Percentiles rank a stretch among this genome's conserved stretches.
Conservation (phyloP, 2,329 filamentous ascomycete species). For the Xylariaceae sp. region DNA sequence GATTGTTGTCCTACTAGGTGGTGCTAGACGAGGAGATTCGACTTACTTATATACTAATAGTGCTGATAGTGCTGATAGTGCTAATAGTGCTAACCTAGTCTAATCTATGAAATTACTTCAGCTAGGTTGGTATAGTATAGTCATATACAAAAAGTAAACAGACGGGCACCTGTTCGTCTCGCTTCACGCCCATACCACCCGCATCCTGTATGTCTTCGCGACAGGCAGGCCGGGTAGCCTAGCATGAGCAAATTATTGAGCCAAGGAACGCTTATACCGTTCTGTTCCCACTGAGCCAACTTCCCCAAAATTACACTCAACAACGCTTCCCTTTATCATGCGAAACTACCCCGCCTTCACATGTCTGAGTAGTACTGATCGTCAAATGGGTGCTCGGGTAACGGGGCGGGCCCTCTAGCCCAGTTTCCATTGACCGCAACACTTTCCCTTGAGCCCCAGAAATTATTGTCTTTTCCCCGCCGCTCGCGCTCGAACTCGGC, state of each 20-base stretch:
- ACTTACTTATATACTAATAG: background rate
- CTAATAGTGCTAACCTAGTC: background rate
- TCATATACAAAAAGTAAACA: constrained; percentile 15
- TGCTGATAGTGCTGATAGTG: too few relatives aligned
- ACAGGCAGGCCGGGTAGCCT: constrained; percentile 4
- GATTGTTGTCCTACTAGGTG: too few relatives aligned
- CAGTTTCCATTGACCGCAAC: constrained; percentile 41
- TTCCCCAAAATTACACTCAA: background rate
- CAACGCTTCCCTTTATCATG: background rate
- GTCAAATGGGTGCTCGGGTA: constrained; percentile 40
- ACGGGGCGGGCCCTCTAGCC: constrained; percentile 35
- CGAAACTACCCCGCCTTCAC: constrained; percentile 29
- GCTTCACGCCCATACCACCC: constrained; percentile 7
- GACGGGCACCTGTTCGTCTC: constrained; percentile 7
- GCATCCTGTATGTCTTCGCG: constrained; percentile 15
- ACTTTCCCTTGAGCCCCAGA: constrained; percentile 51
- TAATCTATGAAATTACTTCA: constrained; percentile 10
- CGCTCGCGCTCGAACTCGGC: constrained; percentile 81
- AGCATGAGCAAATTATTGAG: background rate
- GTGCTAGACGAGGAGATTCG: background rate
- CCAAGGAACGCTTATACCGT: background rate
- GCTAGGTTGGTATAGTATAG: constrained; percentile 12
- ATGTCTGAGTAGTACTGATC: constrained; percentile 53
- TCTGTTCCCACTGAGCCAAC: background rate
- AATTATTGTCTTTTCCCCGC: constrained; percentile 41